Conservation (phyloP, 257 asterid genomes). For the Solanum chilense region DNA sequence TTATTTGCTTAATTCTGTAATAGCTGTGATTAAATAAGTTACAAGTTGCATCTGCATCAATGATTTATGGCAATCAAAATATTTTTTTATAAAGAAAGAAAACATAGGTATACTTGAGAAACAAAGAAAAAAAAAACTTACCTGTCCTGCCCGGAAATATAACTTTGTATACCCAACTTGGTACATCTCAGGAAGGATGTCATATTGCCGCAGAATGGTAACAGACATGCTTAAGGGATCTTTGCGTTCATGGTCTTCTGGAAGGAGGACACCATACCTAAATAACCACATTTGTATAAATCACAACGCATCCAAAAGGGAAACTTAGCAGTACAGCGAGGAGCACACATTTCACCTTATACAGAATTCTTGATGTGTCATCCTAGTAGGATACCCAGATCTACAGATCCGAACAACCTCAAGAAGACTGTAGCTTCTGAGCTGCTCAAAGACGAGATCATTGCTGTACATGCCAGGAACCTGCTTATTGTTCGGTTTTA, state of each 20-base stretch:
- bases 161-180: conserved; percentile 83
- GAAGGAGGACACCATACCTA: conserved; percentile 67
- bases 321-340: neutral
- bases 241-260: conserved; percentile 28
- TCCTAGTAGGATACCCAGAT: conserved; percentile 48
- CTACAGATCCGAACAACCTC: conserved; percentile 44
- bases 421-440: conserved; percentile 38
- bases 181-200: conserved; percentile 68
- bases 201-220: conserved; percentile 63
- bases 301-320: neutral
- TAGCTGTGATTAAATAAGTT: neutral
- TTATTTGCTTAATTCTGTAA: neutral
- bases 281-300: conserved; percentile 3
- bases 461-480: conserved; percentile 62
- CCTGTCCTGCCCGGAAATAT: conserved; percentile 80
- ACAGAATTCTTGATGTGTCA: conserved; percentile 57
- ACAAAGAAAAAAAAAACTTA: conserved; percentile 7
- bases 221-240: conserved; percentile 75
- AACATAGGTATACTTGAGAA: neutral
- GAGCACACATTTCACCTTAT: conserved; percentile 31
- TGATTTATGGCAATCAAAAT: neutral
- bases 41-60: neutral
- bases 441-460: conserved; percentile 42
- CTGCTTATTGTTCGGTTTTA: conserved; percentile 70
- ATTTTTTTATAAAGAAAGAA: neutral